Evolutionary conservation across 2,329 filamentous ascomycete genomes (phyloP), one percentile per base, ranked within the genome.

Genomic region (Neofusicoccum umdonicola): DNA sequence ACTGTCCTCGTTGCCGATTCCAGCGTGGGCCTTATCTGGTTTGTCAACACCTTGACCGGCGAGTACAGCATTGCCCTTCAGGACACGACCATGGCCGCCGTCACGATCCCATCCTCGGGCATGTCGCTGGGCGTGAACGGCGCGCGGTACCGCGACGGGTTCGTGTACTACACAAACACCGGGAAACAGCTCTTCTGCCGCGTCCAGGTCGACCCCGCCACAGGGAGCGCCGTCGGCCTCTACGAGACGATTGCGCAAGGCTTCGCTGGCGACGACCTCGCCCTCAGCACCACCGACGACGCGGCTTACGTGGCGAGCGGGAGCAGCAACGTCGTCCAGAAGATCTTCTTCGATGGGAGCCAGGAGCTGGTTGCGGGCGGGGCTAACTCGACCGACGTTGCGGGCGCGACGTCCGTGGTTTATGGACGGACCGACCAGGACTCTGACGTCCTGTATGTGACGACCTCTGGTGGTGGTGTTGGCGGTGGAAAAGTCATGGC

Each of bases 101-200:
- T 58, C 3, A 34, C 62, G 5, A 65, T 68, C 8, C 51, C 67
- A 9, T 57, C 54, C 4, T 42, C 61, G 4, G n/a, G 54, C 0
- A n/a, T 70, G 27, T 48, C 70, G 5, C 42, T 63, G n/a, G 71
- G 72, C 5, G 68, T 69, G 15, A 74, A 74, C 27, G 72, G 72
- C 1, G 34, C 72, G 15, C 68, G 68, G 19, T 15, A 68, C 12
- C 7, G 65, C 15, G 48, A 52, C 3, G 52, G 42, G 2, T 66
- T 58, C 51, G 19, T 67, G 3, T 74, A 73, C 66, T 74, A 67
- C 50, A 67, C 67, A 7, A 74, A 73, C 57, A 61, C 66, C 1
- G 65, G 66, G 5, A 63, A 63, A 1, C 31, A 50, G 7, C 47
- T 60, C 0, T 41, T 71, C 15, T 66, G 65, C 12, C 67, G 69